Base-by-base conservation (phyloP, 805 yeast genomes). In the Barnettozyma salicaria region DNA sequence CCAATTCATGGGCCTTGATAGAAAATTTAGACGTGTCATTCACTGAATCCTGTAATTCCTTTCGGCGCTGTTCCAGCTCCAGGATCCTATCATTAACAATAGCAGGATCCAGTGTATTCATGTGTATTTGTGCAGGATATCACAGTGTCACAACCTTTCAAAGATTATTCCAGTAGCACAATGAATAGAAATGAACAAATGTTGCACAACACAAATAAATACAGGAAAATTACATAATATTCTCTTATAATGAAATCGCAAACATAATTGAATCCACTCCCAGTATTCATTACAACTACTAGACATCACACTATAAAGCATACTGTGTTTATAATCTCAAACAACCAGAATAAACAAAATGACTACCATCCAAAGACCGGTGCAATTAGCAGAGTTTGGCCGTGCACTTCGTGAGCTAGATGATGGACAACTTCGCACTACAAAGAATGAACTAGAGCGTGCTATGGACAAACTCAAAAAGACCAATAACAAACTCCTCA, bases 331-430 rank as follows among this genome's bases (percentile, higher is more conserved):
- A 12, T 22, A 12, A 9, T 12, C 25, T 12, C 12, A 9, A 22
- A 22, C 9, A 9, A 10, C 8, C 29, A 26, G 8, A 9, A 11
- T 11, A 7, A 31, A 16, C 27, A 21, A n/a, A 7, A 56, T 53
- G 62, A 45, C 58, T 16, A 44, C 60, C 7, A 49, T 55, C 22
- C 56, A 53, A 31, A 58, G 64, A 51, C 68, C 69, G 4, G 55
- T 64, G 18, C 60, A 61, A 23, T 63, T 64, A 24, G 65, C 59
- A 22, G 78, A 78, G 41, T 77, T 78, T 51, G 59, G 48, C 12
- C 58, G 57, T 1, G 78, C 80, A 25, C 67, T 77, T n/a, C 67
- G 64, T 14, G 78, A 74, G 2, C 65, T 78, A 19, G 57, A 76
- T 0, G 74, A 69, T 28, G 70, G 61, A 3, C 69, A 72, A 35